A percentile compares a stretch with the other conserved stretches of the same genome.
phyloP scores from a whole-genome alignment of 1,284 basidiomycete species.

The Pholiota adiposa region DNA sequence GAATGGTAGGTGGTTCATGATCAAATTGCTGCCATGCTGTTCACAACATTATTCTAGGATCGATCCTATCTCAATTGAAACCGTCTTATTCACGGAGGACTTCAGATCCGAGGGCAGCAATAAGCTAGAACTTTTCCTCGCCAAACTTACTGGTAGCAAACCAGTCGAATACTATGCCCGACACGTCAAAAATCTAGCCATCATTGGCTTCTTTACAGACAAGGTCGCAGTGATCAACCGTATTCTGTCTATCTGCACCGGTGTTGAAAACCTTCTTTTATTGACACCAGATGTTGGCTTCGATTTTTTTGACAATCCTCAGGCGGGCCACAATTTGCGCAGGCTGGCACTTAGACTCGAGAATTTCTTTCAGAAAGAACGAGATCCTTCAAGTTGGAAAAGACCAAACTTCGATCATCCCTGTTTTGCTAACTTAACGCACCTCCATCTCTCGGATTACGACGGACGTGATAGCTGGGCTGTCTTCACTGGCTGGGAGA shows the following conservation, averaged over 20 bases:
- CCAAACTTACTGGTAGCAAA: slow-evolving; percentile 16
- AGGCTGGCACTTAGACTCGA: slow-evolving; percentile 11
- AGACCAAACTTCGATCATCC: slow-evolving; percentile 11
- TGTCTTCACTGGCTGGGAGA: slow-evolving; percentile 14
- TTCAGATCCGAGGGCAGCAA: background rate
- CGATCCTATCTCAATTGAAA: slow-evolving; percentile 16
- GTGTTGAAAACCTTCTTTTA: slow-evolving; percentile 18
- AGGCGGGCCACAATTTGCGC: slow-evolving; percentile 9
- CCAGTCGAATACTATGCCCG: slow-evolving; percentile 17
- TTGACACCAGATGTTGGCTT: background rate
- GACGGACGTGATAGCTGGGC: slow-evolving; percentile 6
- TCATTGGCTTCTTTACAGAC: slow-evolving; percentile 1
- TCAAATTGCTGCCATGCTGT: background rate
- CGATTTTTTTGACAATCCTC: slow-evolving; percentile 10
- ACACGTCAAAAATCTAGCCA: slow-evolving; percentile 18
- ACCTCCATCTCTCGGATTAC: slow-evolving; percentile 19
- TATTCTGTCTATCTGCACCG: slow-evolving; percentile 14
- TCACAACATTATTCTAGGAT: slow-evolving; percentile 9
- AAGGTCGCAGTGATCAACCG: slow-evolving; percentile 1
- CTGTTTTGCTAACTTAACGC: slow-evolving; percentile 17
- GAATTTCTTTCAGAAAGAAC: background rate
- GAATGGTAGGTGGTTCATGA: slow-evolving; percentile 18
- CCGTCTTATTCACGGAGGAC: slow-evolving; percentile 7
- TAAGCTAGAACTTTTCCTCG: slow-evolving; percentile 8
- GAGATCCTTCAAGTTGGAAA: background rate